Evolutionary conservation across 73 alveolate genomes (phyloP).

Genomic region (Effrenium voratum): DNA sequence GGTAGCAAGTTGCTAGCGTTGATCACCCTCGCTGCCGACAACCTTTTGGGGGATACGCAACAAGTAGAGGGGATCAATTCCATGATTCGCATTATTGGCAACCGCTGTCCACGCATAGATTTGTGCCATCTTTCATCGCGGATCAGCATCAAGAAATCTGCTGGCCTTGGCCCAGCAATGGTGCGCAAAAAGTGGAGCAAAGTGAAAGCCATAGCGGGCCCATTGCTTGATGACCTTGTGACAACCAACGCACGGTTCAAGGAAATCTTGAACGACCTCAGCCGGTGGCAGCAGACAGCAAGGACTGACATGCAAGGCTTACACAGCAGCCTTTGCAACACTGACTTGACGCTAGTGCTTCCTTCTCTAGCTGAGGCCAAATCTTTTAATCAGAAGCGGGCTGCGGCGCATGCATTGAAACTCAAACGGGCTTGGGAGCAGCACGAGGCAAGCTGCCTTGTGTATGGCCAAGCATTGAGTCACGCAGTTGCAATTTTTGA

Average conservation of each 20-base stretch:
- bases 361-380: not conserved
- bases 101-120: not conserved
- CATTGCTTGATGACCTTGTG: not conserved
- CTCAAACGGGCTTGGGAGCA: not conserved
- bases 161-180: not conserved
- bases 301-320: not conserved
- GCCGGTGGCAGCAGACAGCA: not conserved
- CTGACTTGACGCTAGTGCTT: not conserved
- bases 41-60: not conserved
- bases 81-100: not conserved
- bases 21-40: not conserved
- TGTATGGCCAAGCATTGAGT: no score
- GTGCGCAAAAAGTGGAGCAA: not conserved
- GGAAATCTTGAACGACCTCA: not conserved
- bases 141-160: not conserved
- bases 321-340: not conserved
- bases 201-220: not conserved
- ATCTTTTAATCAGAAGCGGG: not conserved
- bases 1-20: not conserved
- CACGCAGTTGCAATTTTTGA: no score
- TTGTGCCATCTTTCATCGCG: not conserved
- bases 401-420: not conserved
- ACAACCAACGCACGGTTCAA: not conserved
- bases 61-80: not conserved
- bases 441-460: no score